phyloP scores from a whole-genome alignment of 1,284 basidiomycete genomes.

The Leccinum griseonigrum region DNA sequence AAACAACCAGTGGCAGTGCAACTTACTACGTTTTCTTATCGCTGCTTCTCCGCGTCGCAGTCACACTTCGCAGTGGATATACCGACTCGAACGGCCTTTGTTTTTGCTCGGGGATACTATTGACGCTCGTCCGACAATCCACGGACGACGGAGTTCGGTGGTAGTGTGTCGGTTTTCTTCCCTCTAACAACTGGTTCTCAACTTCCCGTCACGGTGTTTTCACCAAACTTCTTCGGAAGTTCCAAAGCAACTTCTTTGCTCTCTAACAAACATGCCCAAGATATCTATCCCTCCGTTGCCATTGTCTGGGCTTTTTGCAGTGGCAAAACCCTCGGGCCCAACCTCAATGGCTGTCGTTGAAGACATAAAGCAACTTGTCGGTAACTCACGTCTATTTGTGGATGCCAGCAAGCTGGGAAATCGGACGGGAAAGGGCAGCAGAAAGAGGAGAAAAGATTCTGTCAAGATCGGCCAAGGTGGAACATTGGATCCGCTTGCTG shows the following conservation, averaged over 20 bases:
- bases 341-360: conserved; percentile 93
- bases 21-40: neutral
- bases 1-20: neutral
- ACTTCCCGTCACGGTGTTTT: neutral
- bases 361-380: conserved; percentile 78
- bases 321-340: conserved; percentile 85
- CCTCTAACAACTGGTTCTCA: neutral
- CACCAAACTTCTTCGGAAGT: neutral
- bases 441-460: conserved; percentile 41
- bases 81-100: neutral
- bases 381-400: conserved; percentile 80
- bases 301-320: conserved; percentile 77
- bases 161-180: neutral
- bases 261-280: conserved; percentile 59
- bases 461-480: conserved; percentile 91
- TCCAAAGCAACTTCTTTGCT: conserved; percentile 1
- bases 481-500: conserved; percentile 96
- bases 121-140: neutral
- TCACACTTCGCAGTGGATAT: neutral
- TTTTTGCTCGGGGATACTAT: neutral
- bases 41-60: too few relatives aligned
- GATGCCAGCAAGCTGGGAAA: conserved; percentile 52
- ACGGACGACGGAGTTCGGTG: neutral
- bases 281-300: conserved; percentile 52
- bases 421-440: conserved; percentile 39